Evolutionary conservation across 345 rosid species (phyloP).

Genomic region (Chamaenerion angustifolium): DNA sequence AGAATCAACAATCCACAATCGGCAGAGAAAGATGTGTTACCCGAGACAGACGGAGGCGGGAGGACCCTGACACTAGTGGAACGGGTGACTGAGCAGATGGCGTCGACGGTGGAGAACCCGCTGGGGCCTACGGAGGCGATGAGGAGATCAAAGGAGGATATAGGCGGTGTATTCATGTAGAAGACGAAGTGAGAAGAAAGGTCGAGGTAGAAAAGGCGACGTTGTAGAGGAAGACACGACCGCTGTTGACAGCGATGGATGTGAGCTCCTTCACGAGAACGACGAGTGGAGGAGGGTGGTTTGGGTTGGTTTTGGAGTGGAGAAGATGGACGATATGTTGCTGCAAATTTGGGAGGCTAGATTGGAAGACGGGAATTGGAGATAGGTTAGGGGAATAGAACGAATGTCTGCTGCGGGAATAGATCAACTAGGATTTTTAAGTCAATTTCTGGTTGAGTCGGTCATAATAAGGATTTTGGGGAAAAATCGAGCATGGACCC

Average conservation of each 20-base stretch:
- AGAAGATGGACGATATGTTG: constrained; percentile 53
- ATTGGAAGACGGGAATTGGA: too few relatives aligned
- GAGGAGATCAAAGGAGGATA: constrained; percentile 50
- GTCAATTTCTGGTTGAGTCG: too few relatives aligned
- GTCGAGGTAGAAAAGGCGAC: constrained; percentile 70
- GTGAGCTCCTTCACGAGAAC: constrained; percentile 37
- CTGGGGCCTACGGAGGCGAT: constrained; percentile 73
- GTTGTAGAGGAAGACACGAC: constrained; percentile 60
- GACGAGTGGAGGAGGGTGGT: constrained; percentile 39
- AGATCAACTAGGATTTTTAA: too few relatives aligned
- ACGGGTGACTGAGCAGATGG: constrained; percentile 53
- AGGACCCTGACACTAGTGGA: constrained; percentile 48
- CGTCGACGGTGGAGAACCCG: constrained; percentile 78
- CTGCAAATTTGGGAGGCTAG: constrained; percentile 49
- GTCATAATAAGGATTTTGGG: too few relatives aligned
- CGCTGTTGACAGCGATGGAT: constrained; percentile 25
- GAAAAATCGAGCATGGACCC: too few relatives aligned
- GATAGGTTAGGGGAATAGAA: too few relatives aligned
- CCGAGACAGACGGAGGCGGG: too few relatives aligned
- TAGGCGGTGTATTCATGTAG: constrained; percentile 78
- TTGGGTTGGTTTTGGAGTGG: constrained; percentile 25
- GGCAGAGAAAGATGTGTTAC: too few relatives aligned
- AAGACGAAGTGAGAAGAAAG: constrained; percentile 60
- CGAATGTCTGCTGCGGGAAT: too few relatives aligned
- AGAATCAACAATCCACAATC: too few relatives aligned